A percentile compares a stretch with the other conserved stretches of the same genome.
phyloP scores from a whole-genome alignment of 2,329 filamentous ascomycete species.

The Karstenula rhodostoma region DNA sequence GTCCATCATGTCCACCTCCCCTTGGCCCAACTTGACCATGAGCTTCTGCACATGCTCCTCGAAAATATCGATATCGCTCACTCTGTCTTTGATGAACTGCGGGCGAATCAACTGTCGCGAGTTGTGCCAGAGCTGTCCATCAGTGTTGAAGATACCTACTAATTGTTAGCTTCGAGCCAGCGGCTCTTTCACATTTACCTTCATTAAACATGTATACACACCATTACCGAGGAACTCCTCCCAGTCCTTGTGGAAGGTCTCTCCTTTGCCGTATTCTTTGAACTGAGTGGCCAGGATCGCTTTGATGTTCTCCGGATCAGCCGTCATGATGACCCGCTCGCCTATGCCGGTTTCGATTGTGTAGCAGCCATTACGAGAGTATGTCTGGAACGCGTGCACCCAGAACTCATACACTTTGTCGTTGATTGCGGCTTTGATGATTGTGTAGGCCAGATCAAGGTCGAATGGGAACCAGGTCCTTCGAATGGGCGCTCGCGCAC shows the following conservation, averaged over 20 bases:
- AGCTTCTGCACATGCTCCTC: constrained; percentile 79
- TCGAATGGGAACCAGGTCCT: constrained; percentile 57
- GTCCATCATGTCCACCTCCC: constrained; percentile 73
- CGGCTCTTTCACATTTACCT: neutral
- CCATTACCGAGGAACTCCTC: constrained; percentile 76
- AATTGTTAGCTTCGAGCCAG: constrained; percentile 11
- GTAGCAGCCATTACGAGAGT: constrained; percentile 50
- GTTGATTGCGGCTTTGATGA: constrained; percentile 60
- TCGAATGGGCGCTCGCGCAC: constrained; percentile 54
- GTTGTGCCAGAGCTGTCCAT: constrained; percentile 79
- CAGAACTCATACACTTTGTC: constrained; percentile 71
- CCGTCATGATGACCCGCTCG: constrained; percentile 75
- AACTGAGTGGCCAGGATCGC: constrained; percentile 90
- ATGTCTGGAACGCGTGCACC: constrained; percentile 59
- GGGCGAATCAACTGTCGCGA: constrained; percentile 84
- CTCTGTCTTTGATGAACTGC: constrained; percentile 84
- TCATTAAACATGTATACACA: constrained; percentile 55
- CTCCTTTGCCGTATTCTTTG: constrained; percentile 81
- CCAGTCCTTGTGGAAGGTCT: constrained; percentile 78
- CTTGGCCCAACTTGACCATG: constrained; percentile 67
- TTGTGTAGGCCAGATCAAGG: constrained; percentile 69
- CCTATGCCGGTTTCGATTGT: constrained; percentile 69
- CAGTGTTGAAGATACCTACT: constrained; percentile 70
- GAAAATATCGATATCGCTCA: constrained; percentile 82
- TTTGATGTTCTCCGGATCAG: constrained; percentile 90